A percentile compares a stretch with the other conserved stretches of the same genome.
Evolutionary conservation across 371 early-diverging fungal genomes (phyloP).

Genomic region (Lichtheimia ornata): DNA sequence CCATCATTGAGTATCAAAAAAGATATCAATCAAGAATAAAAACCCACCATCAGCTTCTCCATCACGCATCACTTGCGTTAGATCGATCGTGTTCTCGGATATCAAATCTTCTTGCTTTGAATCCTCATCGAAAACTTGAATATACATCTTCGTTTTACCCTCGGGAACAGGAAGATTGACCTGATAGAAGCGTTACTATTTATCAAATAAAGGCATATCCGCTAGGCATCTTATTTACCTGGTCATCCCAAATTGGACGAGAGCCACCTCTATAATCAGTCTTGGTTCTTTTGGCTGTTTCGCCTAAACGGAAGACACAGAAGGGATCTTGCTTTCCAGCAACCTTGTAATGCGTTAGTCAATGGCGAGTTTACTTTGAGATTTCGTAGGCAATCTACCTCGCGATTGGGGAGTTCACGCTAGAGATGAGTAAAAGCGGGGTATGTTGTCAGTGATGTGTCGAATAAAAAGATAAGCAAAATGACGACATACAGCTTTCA

Average conservation of each 20-base stretch:
- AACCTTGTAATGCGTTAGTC: conserved; percentile 19
- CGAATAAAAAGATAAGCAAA: not conserved
- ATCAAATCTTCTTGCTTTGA: conserved; percentile 60
- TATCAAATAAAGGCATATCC: not conserved
- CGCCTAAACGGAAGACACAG: conserved; percentile 44
- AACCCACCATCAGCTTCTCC: conserved; percentile 71
- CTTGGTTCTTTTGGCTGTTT: conserved; percentile 36
- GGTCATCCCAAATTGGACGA: conserved; percentile 55
- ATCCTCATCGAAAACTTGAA: conserved; percentile 53
- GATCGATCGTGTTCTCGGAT: conserved; percentile 65
- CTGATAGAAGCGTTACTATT: conserved; percentile 12
- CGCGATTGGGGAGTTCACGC: conserved; percentile 50
- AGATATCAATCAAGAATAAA: not conserved
- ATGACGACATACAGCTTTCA: conserved; percentile 42
- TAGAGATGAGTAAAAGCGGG: conserved; percentile 10
- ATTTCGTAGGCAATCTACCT: conserved; percentile 20
- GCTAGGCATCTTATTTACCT: conserved; percentile 28
- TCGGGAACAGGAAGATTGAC: conserved; percentile 46
- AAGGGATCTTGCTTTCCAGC: conserved; percentile 54
- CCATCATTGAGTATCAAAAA: not conserved
- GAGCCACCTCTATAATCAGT: conserved; percentile 51
- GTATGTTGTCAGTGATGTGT: not conserved
- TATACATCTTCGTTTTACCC: conserved; percentile 40
- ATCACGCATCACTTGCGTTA: conserved; percentile 56
- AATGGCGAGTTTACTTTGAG: too few species aligned